Base-by-base conservation (phyloP, 805 yeast species). In the Suhomyces emberorum region DNA sequence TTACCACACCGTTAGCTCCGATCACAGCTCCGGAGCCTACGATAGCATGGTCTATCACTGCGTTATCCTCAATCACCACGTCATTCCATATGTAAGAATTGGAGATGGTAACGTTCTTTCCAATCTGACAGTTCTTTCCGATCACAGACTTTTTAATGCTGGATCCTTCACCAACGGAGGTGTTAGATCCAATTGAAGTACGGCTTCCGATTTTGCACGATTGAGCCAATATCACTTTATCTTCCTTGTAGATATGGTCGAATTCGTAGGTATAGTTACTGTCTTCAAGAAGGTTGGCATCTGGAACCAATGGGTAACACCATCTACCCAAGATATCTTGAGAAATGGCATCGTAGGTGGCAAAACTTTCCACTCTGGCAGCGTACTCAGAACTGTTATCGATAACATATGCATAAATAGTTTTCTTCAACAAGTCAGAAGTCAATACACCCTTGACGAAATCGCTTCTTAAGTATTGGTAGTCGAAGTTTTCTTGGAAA, bases 401-500 rank as follows among this genome's bases (percentile, higher is more conserved):
- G 14, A 93, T 76, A 30, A 89, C 77, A 54, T 87, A 88, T 0
- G 95, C 88, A 59, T 91, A 91, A 20, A 93, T 85, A 38, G 89
- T 84, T 57, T 93, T 91, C 46, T 88, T 89, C 49, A 93, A 69
- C 49, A 93, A 74, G 61, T 93, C 98, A 34, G 95, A 83, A 11
- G 93, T 82, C 41, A 93, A 70, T 17, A 91, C 93, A 37, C 98
- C 97, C 49, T 78, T 83, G 20, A 91, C 85, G 54, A 91, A 93
- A 62, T 93, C 98, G 23, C 76, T 70, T 59, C 98, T 76, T 44
- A 91, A 68, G 35, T 77, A 69, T 59, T 91, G 96, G 59, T 89
- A 93, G 64, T 93, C 98, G 52, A 93, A 93, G 59, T 93, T 91
- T 54, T 93, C 98, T 51, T 88, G 95, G 65, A 91, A 93, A 42